These are phyloP conservation scores for Cutaneotrichosporon arboriforme DNA, from an alignment of 1,284 basidiomycete genomes.

Conservation along the genomic window DNA sequence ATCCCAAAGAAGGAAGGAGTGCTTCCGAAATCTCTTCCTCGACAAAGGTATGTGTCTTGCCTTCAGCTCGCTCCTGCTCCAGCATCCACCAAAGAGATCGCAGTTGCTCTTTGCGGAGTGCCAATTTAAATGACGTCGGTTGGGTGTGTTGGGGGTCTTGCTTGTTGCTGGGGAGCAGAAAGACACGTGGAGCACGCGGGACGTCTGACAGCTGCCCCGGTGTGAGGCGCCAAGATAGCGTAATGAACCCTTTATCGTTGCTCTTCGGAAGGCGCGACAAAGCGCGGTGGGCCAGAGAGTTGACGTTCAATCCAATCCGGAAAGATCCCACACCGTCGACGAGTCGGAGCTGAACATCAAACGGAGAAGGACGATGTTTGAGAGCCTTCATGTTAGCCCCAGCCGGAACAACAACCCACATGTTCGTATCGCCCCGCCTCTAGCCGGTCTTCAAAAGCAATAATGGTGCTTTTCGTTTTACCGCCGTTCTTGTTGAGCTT, in stretches of 20 bases:
- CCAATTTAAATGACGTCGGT: slow-evolving; percentile 65
- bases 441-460: slow-evolving; percentile 70
- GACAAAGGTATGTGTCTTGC: slow-evolving; percentile 61
- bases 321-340: slow-evolving; percentile 60
- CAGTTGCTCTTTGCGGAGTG: slow-evolving; percentile 75
- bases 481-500: slow-evolving; percentile 40
- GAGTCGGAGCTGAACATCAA: slow-evolving; percentile 79
- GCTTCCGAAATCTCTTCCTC: slow-evolving; percentile 95
- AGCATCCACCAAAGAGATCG: slow-evolving; percentile 94
- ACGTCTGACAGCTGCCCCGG: slow-evolving; percentile 51
- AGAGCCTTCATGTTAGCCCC: slow-evolving; percentile 54
- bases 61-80: slow-evolving; percentile 63
- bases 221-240: slow-evolving; percentile 72
- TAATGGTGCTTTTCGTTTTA: slow-evolving; percentile 37
- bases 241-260: slow-evolving; percentile 53
- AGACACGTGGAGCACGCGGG: slow-evolving; percentile 53
- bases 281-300: slow-evolving; percentile 82
- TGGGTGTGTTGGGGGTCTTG: slow-evolving; percentile 67
- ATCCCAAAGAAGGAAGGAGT: slow-evolving; percentile 73
- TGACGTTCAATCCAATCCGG: slow-evolving; percentile 79
- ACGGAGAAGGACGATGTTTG: slow-evolving; percentile 78
- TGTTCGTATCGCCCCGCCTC: slow-evolving; percentile 79
- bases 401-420: slow-evolving; percentile 19
- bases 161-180: slow-evolving; percentile 70
- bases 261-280: slow-evolving; percentile 67